Percentiles rank a stretch among this genome's conserved stretches.
phyloP scores from a whole-genome alignment of 1,284 basidiomycete species.

The Crucibulum cyathiforme region DNA sequence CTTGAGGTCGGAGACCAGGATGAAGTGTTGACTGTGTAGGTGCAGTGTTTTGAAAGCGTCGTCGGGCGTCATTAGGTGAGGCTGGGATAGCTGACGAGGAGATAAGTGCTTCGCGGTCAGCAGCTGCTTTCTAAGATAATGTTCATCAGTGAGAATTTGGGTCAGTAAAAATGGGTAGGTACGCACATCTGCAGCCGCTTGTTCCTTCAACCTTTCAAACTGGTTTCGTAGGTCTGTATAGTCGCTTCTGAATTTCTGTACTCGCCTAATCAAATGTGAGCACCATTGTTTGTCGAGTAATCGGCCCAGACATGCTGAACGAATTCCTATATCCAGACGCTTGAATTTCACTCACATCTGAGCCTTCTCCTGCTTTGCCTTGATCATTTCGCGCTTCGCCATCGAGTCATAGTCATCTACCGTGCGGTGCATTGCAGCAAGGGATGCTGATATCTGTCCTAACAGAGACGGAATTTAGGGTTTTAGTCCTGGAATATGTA shows the following conservation, averaged over 20 bases:
- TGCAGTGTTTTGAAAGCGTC: conserved; percentile 61
- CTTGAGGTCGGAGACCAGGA: conserved; percentile 50
- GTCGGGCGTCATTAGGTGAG: conserved; percentile 61
- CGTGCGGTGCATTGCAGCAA: conserved; percentile 90
- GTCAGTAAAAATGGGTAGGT: background rate
- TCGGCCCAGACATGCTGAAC: background rate
- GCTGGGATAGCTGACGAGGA: conserved; percentile 54
- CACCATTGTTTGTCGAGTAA: background rate
- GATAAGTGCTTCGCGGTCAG: conserved; percentile 68
- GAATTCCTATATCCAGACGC: background rate
- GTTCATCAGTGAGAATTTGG: conserved; percentile 1
- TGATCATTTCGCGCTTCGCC: conserved; percentile 93
- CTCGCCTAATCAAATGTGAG: conserved; percentile 58
- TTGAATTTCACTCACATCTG: conserved; percentile 67
- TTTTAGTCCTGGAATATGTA: background rate
- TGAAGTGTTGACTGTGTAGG: conserved; percentile 51
- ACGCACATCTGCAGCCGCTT: conserved; percentile 54
- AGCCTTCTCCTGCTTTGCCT: conserved; percentile 94
- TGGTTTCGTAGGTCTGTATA: conserved; percentile 74
- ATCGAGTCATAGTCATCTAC: conserved; percentile 97
- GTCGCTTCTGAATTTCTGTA: conserved; percentile 82
- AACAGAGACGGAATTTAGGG: conserved; percentile 24
- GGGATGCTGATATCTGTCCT: conserved; percentile 95
- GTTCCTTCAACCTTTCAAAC: conserved; percentile 71
- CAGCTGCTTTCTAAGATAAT: conserved; percentile 54